phyloP scores from a whole-genome alignment of 768 basidiomycete genomes.

The Tephrocybe sp. region DNA sequence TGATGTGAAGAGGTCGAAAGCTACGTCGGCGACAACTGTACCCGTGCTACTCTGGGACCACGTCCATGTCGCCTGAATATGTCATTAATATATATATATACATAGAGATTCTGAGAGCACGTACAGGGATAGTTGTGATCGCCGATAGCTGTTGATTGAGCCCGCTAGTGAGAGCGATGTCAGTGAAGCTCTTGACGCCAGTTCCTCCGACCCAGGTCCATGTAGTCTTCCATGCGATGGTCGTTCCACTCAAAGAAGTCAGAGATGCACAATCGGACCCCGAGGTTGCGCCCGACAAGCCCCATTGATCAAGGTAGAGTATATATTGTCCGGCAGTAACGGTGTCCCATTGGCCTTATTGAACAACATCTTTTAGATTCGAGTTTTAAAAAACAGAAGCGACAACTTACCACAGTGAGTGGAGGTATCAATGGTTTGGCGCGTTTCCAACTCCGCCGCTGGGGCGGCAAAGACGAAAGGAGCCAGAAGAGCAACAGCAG shows the following conservation, averaged over 20 bases:
- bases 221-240: conserved; percentile 48
- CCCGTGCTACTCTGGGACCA: conserved; percentile 51
- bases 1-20: conserved; percentile 68
- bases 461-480: conserved; percentile 33
- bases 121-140: conserved; percentile 56
- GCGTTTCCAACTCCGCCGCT: conserved; percentile 22
- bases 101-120: conserved; percentile 14
- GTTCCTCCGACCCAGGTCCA: conserved; percentile 56
- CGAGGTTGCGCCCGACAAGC: conserved; percentile 35
- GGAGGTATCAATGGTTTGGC: conserved; percentile 35
- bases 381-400: neutral
- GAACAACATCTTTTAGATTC: neutral
- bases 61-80: conserved; percentile 55
- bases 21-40: conserved; percentile 51
- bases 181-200: conserved; percentile 62
- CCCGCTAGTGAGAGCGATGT: conserved; percentile 50
- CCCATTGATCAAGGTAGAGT: conserved; percentile 52
- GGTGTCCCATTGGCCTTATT: conserved; percentile 55
- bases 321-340: conserved; percentile 46
- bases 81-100: too few relatives aligned
- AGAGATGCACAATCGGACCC: conserved; percentile 55
- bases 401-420: conserved; percentile 34
- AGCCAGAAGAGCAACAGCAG: conserved; percentile 27
- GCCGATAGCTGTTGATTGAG: conserved; percentile 54
- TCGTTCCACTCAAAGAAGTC: conserved; percentile 38